phyloP scores from a whole-genome alignment of 352 stramenopile genomes.

The Globisporangium emineosum region DNA sequence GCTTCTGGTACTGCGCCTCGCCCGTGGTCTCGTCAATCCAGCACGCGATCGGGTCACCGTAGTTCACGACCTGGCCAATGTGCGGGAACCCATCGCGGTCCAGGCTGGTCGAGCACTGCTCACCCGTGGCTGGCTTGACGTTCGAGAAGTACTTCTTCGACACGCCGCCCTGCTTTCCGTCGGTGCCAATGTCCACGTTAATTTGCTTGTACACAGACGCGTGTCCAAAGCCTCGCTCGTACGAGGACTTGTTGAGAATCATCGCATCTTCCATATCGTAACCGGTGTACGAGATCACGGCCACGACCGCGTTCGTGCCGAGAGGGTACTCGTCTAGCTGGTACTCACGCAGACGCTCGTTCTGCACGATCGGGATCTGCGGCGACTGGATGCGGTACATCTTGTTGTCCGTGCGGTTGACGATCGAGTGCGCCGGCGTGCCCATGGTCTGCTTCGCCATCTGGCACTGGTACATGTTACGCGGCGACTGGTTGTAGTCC shows the following conservation, averaged over 20 bases:
- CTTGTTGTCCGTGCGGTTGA: slow-evolving; percentile 98
- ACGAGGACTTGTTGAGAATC: slow-evolving; percentile 99
- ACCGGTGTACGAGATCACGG: slow-evolving; percentile 99
- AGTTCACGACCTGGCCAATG: slow-evolving; percentile 93
- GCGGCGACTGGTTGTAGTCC: slow-evolving; percentile 99
- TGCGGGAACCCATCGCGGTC: slow-evolving; percentile 96
- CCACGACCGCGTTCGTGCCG: slow-evolving; percentile 98
- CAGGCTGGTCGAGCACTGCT: slow-evolving; percentile 78
- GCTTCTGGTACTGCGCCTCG: slow-evolving; percentile 89
- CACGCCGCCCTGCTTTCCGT: slow-evolving; percentile 64
- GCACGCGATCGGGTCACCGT: slow-evolving; percentile 96
- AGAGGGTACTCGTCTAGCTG: slow-evolving; percentile 99
- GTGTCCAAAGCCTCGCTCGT: slow-evolving; percentile 97
- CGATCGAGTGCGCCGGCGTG: slow-evolving; percentile 96
- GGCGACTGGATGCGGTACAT: slow-evolving; percentile 99
- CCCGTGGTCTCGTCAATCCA: slow-evolving; percentile 95
- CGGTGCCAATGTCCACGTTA: slow-evolving; percentile 85
- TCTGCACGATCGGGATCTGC: slow-evolving; percentile 98
- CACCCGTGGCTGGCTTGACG: slow-evolving; percentile 68
- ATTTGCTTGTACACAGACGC: slow-evolving; percentile 99
- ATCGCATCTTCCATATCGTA: slow-evolving; percentile 99
- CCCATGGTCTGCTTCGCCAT: slow-evolving; percentile 99
- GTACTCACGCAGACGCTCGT: slow-evolving; percentile 93
- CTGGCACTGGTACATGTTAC: slow-evolving; percentile 99
- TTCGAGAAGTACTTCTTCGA: slow-evolving; percentile 92